These are phyloP conservation scores for Torrubiella hemipterigena DNA, from an alignment of 2,329 filamentous ascomycete genomes.

Conservation along the genomic window DNA sequence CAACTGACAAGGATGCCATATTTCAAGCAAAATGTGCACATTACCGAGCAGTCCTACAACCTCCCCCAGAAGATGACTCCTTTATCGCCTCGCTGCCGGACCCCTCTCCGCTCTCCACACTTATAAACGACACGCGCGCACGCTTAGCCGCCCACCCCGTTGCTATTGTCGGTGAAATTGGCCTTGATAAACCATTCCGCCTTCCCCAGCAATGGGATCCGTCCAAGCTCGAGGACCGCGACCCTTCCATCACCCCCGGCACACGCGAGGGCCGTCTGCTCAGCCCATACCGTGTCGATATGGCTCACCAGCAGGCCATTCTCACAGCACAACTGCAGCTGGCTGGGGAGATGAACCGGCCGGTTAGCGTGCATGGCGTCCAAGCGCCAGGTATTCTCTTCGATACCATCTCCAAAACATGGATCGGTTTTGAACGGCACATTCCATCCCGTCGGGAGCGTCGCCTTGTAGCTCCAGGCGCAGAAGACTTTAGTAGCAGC, in stretches of 20 bases:
- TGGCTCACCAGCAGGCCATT: slow-evolving; percentile 56
- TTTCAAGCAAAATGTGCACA: slow-evolving; percentile 37
- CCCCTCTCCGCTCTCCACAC: slow-evolving; percentile 46
- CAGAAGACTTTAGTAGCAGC: slow-evolving; percentile 31
- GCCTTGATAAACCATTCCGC: slow-evolving; percentile 65
- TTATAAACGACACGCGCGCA: slow-evolving; percentile 41
- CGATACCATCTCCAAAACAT: slow-evolving; percentile 50
- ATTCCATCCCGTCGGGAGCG: slow-evolving; percentile 48
- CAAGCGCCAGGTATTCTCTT: slow-evolving; percentile 63
- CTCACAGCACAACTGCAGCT: slow-evolving; percentile 58
- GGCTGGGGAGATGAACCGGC: slow-evolving; percentile 52
- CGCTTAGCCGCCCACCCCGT: slow-evolving; percentile 45
- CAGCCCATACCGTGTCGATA: slow-evolving; percentile 54
- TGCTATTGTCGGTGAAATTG: slow-evolving; percentile 66
- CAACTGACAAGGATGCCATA: slow-evolving; percentile 11
- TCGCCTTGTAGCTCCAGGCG: slow-evolving; percentile 32
- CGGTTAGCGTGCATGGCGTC: slow-evolving; percentile 62
- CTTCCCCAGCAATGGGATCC: slow-evolving; percentile 50
- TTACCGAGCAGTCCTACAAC: slow-evolving; percentile 56
- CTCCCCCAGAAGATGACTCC: slow-evolving; percentile 26
- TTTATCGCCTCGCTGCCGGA: slow-evolving; percentile 42
- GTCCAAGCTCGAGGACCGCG: slow-evolving; percentile 12
- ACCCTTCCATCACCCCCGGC: slow-evolving; percentile 46
- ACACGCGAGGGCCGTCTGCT: slow-evolving; percentile 58
- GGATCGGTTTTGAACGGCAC: slow-evolving; percentile 58